Percentiles rank a stretch among this genome's conserved stretches.
These are phyloP conservation scores for Trichoderma guizhouense DNA, from an alignment of 2,329 filamentous ascomycete species.

Conservation along the genomic window DNA sequence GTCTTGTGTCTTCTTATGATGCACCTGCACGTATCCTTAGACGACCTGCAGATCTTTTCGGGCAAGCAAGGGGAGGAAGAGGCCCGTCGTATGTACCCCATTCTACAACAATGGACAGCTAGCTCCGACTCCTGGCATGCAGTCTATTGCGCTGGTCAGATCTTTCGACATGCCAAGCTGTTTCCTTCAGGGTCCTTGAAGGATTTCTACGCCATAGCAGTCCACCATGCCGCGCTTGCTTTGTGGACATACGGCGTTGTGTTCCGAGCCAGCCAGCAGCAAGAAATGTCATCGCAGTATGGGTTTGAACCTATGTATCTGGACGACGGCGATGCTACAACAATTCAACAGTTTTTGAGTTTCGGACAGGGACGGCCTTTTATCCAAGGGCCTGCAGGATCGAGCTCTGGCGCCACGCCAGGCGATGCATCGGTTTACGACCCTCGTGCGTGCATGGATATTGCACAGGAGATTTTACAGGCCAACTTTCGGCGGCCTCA, in stretches of 20 bases:
- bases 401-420: constrained; percentile 22
- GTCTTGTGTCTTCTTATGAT: constrained; percentile 56
- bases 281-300: constrained; percentile 33
- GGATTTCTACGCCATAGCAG: constrained; percentile 64
- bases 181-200: constrained; percentile 54
- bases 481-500: constrained; percentile 47
- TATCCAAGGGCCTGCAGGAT: constrained; percentile 38
- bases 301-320: constrained; percentile 46
- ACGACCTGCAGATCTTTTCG: constrained; percentile 64
- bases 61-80: constrained; percentile 66
- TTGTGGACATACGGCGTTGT: constrained; percentile 69
- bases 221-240: constrained; percentile 65
- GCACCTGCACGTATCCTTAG: constrained; percentile 61
- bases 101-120: constrained; percentile 57
- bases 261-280: constrained; percentile 38
- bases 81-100: constrained; percentile 56
- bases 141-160: constrained; percentile 66
- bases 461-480: constrained; percentile 54
- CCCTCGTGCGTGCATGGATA: constrained; percentile 56
- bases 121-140: constrained; percentile 55
- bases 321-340: constrained; percentile 49
- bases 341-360: constrained; percentile 54
- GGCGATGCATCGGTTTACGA: constrained; percentile 48
- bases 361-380: constrained; percentile 54
- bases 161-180: constrained; percentile 56